Evolutionary conservation across 352 stramenopile genomes (phyloP).

Genomic region (Pythium dissimile): DNA sequence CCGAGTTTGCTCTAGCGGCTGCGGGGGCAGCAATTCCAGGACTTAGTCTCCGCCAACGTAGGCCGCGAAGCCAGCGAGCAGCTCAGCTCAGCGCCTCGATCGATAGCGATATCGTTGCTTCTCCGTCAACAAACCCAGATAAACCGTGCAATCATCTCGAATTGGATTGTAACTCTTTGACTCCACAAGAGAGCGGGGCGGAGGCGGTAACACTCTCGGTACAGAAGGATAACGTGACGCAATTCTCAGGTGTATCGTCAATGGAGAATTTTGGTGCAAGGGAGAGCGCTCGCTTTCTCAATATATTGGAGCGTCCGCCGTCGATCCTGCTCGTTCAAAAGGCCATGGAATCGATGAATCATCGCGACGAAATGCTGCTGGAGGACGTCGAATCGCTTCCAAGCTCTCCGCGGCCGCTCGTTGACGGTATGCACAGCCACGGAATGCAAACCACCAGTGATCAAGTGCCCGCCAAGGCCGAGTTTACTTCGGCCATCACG

Average conservation of each 20-base stretch:
- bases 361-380: constrained; percentile 16
- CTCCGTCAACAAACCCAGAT: no score
- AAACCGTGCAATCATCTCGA: no score
- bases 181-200: no score
- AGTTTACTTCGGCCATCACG: no score
- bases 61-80: constrained; percentile 12
- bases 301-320: constrained; percentile 25
- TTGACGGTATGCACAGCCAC: no score
- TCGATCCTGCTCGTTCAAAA: constrained; percentile 23
- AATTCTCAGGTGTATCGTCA: not conserved
- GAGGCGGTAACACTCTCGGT: no score
- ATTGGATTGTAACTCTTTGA: no score
- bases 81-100: no score
- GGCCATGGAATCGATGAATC: constrained; percentile 2
- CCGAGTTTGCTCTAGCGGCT: constrained; percentile 18
- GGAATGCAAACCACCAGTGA: no score
- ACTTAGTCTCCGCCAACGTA: constrained; percentile 20
- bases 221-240: not conserved
- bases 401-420: no score
- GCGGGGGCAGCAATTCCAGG: constrained; percentile 14
- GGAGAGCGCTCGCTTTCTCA: constrained; percentile 20
- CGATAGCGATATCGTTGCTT: no score
- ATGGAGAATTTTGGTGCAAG: not conserved
- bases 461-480: no score
- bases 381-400: constrained; percentile 27